phyloP scores from a whole-genome alignment of 176 grass and related monocot genomes.

The Neostapfia colusana region DNA sequence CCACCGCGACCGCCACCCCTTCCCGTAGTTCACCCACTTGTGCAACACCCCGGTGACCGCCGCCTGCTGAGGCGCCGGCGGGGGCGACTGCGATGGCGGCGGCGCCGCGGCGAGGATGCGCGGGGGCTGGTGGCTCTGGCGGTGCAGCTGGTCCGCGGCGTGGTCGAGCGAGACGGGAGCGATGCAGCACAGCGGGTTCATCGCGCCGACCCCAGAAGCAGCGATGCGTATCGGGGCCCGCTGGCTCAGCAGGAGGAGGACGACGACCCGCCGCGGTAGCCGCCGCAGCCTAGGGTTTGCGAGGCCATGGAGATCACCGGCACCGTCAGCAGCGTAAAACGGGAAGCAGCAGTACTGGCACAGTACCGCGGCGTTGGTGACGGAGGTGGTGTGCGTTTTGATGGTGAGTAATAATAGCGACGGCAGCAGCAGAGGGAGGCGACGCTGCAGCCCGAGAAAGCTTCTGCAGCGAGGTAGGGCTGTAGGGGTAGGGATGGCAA shows the following conservation, averaged over 20 bases:
- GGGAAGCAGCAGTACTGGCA: conserved; percentile 9
- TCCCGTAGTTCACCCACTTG: conserved; percentile 99
- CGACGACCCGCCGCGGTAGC: not conserved
- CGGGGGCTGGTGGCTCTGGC: conserved; percentile 10
- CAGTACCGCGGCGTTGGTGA: not conserved
- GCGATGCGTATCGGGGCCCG: conserved; percentile 25
- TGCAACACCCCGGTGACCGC: conserved; percentile 66
- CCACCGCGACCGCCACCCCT: conserved; percentile 83
- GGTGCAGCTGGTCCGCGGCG: conserved; percentile 24
- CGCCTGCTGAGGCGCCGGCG: not conserved
- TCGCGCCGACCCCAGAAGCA: not conserved
- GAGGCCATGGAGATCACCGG: conserved; percentile 37
- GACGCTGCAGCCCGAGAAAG: not conserved
- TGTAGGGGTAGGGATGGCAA: not conserved
- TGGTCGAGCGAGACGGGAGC: conserved; percentile 75
- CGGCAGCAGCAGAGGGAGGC: conserved; percentile 1
- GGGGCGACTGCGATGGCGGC: not conserved
- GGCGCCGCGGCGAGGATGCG: conserved; percentile 31
- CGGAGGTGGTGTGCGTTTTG: not conserved
- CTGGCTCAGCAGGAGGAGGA: conserved; percentile 1
- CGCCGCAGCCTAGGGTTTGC: conserved; percentile 26
- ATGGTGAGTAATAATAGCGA: conserved; percentile 42
- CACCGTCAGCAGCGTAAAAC: not conserved
- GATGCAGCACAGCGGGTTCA: conserved; percentile 93
- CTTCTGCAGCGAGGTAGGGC: not conserved